These are phyloP conservation scores for Apostasia shenzhenica DNA, from an alignment of 106 monocot species.

Conservation along the genomic window DNA sequence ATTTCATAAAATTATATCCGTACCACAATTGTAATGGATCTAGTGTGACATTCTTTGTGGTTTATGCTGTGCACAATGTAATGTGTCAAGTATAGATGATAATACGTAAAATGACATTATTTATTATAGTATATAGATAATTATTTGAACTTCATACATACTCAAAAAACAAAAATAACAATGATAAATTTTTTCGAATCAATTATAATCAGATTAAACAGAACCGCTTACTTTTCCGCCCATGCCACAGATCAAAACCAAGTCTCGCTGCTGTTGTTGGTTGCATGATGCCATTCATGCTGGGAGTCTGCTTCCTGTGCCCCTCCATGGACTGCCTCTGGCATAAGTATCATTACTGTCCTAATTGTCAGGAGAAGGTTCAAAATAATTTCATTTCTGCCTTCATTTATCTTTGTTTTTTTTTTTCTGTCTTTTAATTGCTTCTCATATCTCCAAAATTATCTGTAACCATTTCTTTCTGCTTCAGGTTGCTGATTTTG, in stretches of 20 bases:
- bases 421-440: background rate
- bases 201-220: too few species aligned
- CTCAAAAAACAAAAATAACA: too few species aligned
- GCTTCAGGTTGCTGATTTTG: constrained; percentile 65
- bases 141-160: too few species aligned
- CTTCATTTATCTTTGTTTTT: background rate
- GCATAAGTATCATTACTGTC: constrained; percentile 97
- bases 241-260: constrained; percentile 59
- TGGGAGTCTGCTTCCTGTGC: constrained; percentile 90
- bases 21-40: too few species aligned
- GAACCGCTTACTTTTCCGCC: background rate
- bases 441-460: background rate
- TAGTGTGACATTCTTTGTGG: too few species aligned
- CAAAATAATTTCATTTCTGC: background rate
- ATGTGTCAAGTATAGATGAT: too few species aligned
- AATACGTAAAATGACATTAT: too few species aligned
- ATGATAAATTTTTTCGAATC: too few species aligned
- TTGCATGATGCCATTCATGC: constrained; percentile 94
- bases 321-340: constrained; percentile 94
- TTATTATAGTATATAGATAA: too few species aligned
- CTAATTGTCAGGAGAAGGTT: constrained; percentile 78
- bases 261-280: constrained; percentile 83
- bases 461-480: background rate
- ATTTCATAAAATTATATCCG: too few species aligned
- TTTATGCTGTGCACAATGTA: too few species aligned